Percentiles rank a stretch among this genome's conserved stretches.
These are phyloP conservation scores for Amoeboradix gromovi DNA, from an alignment of 371 early-diverging fungal genomes.

Conservation along the genomic window DNA sequence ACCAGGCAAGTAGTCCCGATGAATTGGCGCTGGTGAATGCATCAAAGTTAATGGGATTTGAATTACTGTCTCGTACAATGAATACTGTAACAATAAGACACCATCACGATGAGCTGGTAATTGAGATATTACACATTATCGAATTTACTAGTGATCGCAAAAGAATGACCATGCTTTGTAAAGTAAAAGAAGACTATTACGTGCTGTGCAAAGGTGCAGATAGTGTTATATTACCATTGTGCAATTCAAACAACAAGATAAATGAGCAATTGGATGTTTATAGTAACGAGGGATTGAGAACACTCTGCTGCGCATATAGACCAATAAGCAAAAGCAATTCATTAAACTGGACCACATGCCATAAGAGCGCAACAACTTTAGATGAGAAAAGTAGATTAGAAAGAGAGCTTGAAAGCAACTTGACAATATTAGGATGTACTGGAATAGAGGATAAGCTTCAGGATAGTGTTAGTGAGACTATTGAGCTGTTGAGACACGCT, in stretches of 20 bases:
- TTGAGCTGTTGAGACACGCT: constrained; percentile 79
- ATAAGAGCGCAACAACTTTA: constrained; percentile 3
- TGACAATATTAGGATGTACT: constrained; percentile 82
- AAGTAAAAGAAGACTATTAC: constrained; percentile 32
- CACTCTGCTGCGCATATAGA: constrained; percentile 78
- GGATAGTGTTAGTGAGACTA: constrained; percentile 66
- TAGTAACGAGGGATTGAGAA: constrained; percentile 95
- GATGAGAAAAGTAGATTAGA: background rate
- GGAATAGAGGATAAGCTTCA: constrained; percentile 98
- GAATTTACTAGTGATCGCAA: constrained; percentile 94
- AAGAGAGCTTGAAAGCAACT: constrained; percentile 37
- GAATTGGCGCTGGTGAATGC: constrained; percentile 96
- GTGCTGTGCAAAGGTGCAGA: constrained; percentile 94
- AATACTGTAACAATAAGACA: constrained; percentile 32
- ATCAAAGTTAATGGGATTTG: constrained; percentile 66
- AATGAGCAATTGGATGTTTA: constrained; percentile 96
- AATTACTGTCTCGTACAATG: constrained; percentile 41
- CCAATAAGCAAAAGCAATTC: constrained; percentile 30
- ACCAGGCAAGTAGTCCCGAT: constrained; percentile 97
- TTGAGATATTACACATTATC: constrained; percentile 65
- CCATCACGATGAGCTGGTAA: constrained; percentile 8
- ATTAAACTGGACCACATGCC: constrained; percentile 5
- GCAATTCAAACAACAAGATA: constrained; percentile 80
- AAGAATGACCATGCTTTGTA: constrained; percentile 92
- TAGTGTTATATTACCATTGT: constrained; percentile 67